A percentile compares a stretch with the other conserved stretches of the same genome.
phyloP scores from a whole-genome alignment of 306 rosid species.

The Cicer arietinum region DNA sequence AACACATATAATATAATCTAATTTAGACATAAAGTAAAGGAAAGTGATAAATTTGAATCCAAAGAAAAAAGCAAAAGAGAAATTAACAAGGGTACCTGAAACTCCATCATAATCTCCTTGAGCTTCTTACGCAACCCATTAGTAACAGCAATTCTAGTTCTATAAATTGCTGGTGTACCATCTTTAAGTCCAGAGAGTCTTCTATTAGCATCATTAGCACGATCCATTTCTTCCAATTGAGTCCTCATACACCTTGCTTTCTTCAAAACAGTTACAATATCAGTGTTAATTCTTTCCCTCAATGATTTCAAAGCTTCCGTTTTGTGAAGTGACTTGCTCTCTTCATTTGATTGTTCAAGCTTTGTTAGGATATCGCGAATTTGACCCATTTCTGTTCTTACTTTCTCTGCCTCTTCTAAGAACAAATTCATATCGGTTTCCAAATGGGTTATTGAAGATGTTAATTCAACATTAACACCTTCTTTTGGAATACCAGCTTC shows the following conservation, averaged over 20 bases:
- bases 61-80: background rate
- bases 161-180: constrained; percentile 64
- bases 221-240: constrained; percentile 80
- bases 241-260: constrained; percentile 58
- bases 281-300: constrained; percentile 56
- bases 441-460: constrained; percentile 48
- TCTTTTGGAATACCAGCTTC: constrained; percentile 60
- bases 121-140: constrained; percentile 77
- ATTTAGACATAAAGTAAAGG: background rate
- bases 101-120: constrained; percentile 89
- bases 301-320: constrained; percentile 66
- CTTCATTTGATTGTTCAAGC: constrained; percentile 75
- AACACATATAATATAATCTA: too few species aligned
- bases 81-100: constrained; percentile 44
- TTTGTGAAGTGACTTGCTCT: constrained; percentile 71
- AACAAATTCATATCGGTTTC: constrained; percentile 69
- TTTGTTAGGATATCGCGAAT: constrained; percentile 56
- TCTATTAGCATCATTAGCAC: constrained; percentile 66
- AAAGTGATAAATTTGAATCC: background rate
- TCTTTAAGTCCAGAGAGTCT: constrained; percentile 69
- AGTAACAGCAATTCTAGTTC: constrained; percentile 77
- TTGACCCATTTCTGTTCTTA: constrained; percentile 62
- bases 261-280: constrained; percentile 64
- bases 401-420: constrained; percentile 82
- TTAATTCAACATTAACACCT: constrained; percentile 48